Conservation (phyloP, 345 rosid species). For the Mangifera indica region DNA sequence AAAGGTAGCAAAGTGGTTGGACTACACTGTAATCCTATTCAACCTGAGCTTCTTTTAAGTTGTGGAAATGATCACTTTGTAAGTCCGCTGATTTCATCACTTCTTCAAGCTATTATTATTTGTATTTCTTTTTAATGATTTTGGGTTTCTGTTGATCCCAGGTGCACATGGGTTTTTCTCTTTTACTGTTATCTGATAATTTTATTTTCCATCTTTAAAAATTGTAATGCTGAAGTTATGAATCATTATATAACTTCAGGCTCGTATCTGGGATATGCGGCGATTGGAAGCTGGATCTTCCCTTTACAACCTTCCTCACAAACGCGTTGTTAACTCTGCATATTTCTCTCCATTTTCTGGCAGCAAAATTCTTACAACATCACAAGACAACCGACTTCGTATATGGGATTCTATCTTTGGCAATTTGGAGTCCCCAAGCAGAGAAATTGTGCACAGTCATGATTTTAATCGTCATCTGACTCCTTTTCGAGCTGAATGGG, state of each 20-base stretch:
- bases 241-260: constrained; percentile 46
- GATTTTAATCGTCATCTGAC: constrained; percentile 93
- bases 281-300: constrained; percentile 59
- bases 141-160: background rate
- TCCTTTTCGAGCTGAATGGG: constrained; percentile 98
- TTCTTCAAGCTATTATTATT: background rate
- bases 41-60: constrained; percentile 82
- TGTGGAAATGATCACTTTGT: constrained; percentile 98
- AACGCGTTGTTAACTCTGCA: constrained; percentile 91
- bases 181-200: background rate
- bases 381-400: constrained; percentile 87
- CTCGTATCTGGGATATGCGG: constrained; percentile 94
- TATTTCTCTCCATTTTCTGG: constrained; percentile 92
- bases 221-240: background rate
- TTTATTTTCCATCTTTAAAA: background rate
- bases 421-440: constrained; percentile 72
- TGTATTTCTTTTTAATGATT: background rate
- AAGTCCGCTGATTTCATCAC: constrained; percentile 31
- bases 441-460: constrained; percentile 98
- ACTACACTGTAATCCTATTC: constrained; percentile 92
- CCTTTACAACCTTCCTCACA: constrained; percentile 64
- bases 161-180: background rate
- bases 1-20: constrained; percentile 91
- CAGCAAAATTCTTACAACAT: constrained; percentile 79
- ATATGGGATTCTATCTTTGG: constrained; percentile 93